Conservation (phyloP, 768 basidiomycete species). For the Leccinum longicurvipes region DNA sequence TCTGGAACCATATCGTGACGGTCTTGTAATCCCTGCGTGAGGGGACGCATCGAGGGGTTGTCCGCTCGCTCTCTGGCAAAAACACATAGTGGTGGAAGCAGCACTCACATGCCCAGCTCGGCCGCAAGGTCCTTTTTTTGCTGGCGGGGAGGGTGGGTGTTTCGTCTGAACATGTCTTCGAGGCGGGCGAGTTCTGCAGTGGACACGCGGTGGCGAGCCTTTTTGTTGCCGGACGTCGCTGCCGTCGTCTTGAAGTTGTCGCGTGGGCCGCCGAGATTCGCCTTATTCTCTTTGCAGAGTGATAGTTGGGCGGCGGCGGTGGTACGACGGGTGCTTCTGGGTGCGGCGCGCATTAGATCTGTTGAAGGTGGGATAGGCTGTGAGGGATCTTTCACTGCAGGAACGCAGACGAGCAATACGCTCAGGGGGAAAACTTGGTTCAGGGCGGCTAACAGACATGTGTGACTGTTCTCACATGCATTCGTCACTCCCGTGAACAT, state of each 20-base stretch:
- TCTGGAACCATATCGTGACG: slow-evolving; percentile 79
- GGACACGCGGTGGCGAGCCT: slow-evolving; percentile 39
- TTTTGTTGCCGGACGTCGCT: slow-evolving; percentile 15
- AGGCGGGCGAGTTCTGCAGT: slow-evolving; percentile 25
- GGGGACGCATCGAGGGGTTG: neutral
- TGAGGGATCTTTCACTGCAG: too few species aligned
- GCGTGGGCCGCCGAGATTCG: neutral
- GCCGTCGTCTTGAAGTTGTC: neutral
- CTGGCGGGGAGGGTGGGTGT: slow-evolving; percentile 31
- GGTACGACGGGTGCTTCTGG: slow-evolving; percentile 28
- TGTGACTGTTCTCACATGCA: too few species aligned
- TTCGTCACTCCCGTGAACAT: neutral
- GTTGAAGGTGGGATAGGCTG: slow-evolving; percentile 20
- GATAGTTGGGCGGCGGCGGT: slow-evolving; percentile 3
- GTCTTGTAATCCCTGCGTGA: slow-evolving; percentile 41
- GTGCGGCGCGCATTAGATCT: slow-evolving; percentile 23
- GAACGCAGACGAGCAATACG: neutral
- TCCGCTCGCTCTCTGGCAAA: neutral
- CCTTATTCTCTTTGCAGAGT: slow-evolving; percentile 17
- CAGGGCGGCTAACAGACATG: slow-evolving; percentile 24
- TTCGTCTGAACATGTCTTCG: slow-evolving; percentile 24
- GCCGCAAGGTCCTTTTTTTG: slow-evolving; percentile 27
- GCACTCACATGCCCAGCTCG: slow-evolving; percentile 28
- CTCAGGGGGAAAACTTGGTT: neutral
- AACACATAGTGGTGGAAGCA: neutral